Evolutionary conservation across 331 rosid species (phyloP), one percentile per base, ranked within the genome.

Genomic region (Spiraea crenata): DNA sequence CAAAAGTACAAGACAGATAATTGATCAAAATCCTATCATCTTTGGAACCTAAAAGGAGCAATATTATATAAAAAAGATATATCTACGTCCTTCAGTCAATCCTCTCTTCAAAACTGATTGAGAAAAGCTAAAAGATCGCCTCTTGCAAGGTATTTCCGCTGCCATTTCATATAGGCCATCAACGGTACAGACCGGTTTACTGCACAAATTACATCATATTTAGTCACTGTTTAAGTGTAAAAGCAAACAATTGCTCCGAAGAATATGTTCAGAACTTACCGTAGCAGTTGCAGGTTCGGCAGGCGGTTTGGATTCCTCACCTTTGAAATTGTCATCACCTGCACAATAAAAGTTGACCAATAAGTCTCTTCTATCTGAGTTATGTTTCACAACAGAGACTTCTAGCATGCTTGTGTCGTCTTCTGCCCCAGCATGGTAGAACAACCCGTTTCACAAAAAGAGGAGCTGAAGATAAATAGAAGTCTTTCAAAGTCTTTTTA

Each of bases 321-420:
- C 84, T 64, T 79, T 83, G 49, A 71, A 34, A 67, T 65, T 84
- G 9, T 93, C 98, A 52, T 90, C 98, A 77, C 97, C 98, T 93
- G 83, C 75, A 80, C 46, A 54, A 80, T n/a, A 45, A 11, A 45
- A 45, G 4, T 9, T 1, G 12, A 45, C 9, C 3, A 45, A 45
- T 55, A 71, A 73, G 65, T 35, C 56, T 34, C 56, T 57, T 13
- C n/a, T 37, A 51, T 69, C 50, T 47, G 25, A 65, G 67, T 52
- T 62, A 17, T 54, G 67, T 20, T 61, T 41, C 47, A 41, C 9
- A 7, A 42, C 17, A 48, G 4, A 46, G 57, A 31, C 57, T 61
- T 39, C 47, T 61, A 61, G 48, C 34, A n/a, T 40, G 42, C 2
- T 8, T 5, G 13, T 15, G 25, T 20, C 63, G 31, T 25, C 31